Evolutionary conservation across 345 rosid species (phyloP), one percentile per base, ranked within the genome.

Genomic region (Limnanthes douglasii): DNA sequence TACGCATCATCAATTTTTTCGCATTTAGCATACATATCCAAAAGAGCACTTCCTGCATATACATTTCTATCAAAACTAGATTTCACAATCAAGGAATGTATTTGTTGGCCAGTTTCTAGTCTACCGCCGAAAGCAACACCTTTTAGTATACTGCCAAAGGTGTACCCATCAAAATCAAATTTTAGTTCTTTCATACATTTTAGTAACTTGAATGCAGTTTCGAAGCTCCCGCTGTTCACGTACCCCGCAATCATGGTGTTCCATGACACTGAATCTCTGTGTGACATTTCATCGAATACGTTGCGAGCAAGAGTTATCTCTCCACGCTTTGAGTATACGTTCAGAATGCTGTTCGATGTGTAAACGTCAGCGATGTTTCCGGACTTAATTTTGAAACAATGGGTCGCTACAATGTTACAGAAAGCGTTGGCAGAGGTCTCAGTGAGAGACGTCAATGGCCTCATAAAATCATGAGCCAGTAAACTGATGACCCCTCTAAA

Each of bases 1-100:
- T 51, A 51, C 0, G 72, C 94, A 57, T 71, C 74, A 15, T 61
- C 62, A 33, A 56, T 56, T 18, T 73, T 66, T 39, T 55, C 67
- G 18, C 82, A 72, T 60, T 77, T 77, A 0, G 78, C 76, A 14
- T 78, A 82, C 90, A 77, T 69, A 46, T 69, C 85, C 64, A 78
- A 45, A 47, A 82, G 64, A 21, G 82, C 62, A 29, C 85, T 74
- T 16, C 79, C 85, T 1, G 69, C 46, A 6, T 51, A 78, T 17
- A 82, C 71, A 65, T 69, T 67, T 39, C 43, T 51, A 11, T 48
- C 54, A 1, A 42, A 56, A 16, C 79, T 64, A 43, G 53, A 43
- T 34, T 69, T 82, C 10, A 72, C 36, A 43, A 72, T 42, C 66
- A 67, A 36, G 20, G 65, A 54, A 43, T 78, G 94, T 23, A 74